A percentile compares a stretch with the other conserved stretches of the same genome.
These are phyloP conservation scores for Trichoderma sp. DNA, from an alignment of 2,329 filamentous ascomycete species.

Conservation along the genomic window DNA sequence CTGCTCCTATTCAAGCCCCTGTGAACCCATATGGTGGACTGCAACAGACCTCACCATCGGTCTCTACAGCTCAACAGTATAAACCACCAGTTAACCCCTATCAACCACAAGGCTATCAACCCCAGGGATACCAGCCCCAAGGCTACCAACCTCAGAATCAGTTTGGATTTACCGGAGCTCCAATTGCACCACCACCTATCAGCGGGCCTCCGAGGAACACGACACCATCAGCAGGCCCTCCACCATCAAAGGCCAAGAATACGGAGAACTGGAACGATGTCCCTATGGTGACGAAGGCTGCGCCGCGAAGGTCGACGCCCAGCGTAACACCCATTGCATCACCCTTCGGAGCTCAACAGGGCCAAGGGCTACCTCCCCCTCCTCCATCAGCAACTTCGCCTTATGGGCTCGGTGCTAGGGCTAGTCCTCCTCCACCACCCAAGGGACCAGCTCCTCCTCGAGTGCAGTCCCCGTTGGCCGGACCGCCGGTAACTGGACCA, in stretches of 20 bases:
- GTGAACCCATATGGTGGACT: conserved; percentile 34
- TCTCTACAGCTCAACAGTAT: conserved; percentile 39
- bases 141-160: conserved; percentile 39
- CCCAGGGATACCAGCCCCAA: conserved; percentile 31
- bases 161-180: conserved; percentile 40
- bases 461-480: conserved; percentile 70
- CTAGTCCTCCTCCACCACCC: conserved; percentile 77
- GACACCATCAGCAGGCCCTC: conserved; percentile 68
- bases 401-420: conserved; percentile 61
- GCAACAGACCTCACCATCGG: conserved; percentile 28
- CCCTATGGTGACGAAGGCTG: conserved; percentile 76
- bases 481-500: conserved; percentile 49
- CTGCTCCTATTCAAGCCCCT: conserved; percentile 32
- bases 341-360: conserved; percentile 70
- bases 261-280: conserved; percentile 93
- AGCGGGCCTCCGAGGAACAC: conserved; percentile 54
- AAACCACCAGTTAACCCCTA: conserved; percentile 41
- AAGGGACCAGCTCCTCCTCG: conserved; percentile 73
- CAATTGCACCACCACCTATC: conserved; percentile 37
- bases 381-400: conserved; percentile 44
- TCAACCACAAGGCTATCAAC: conserved; percentile 32
- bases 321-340: conserved; percentile 68
- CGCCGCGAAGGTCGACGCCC: conserved; percentile 75
- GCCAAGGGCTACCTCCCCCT: conserved; percentile 57
- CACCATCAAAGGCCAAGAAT: conserved; percentile 70